Conservation (phyloP, 1,139 yeast genomes). For the Pichia sp. region DNA sequence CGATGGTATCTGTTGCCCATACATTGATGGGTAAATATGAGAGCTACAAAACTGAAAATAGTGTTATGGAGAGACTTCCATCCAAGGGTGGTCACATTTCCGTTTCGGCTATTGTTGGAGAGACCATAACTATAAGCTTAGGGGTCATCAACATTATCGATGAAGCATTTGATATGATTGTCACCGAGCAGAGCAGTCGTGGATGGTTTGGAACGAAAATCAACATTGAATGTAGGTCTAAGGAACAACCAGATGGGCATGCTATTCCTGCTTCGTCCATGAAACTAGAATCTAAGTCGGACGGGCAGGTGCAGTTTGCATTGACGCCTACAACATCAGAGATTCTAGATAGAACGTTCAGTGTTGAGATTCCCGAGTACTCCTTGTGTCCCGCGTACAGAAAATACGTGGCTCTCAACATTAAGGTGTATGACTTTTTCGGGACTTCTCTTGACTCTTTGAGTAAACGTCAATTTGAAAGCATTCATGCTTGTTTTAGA, state of each 20-base stretch:
- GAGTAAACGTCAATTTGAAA: slow-evolving; percentile 16
- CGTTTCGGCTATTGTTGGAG: slow-evolving; percentile 13
- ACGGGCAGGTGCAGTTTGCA: slow-evolving; percentile 5
- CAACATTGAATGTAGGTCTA: slow-evolving; percentile 6
- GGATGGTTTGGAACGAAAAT: slow-evolving; percentile 15
- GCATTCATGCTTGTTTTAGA: slow-evolving; percentile 17
- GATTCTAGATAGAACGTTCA: slow-evolving; percentile 9
- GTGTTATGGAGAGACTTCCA: slow-evolving; percentile 5
- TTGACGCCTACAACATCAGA: slow-evolving; percentile 5
- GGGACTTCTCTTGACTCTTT: slow-evolving; percentile 15
- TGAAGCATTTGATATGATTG: slow-evolving; percentile 8
- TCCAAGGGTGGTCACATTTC: slow-evolving; percentile 3
- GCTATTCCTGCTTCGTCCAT: background rate
- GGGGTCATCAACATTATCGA: slow-evolving; percentile 9
- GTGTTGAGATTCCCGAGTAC: slow-evolving; percentile 10
- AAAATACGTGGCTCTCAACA: slow-evolving; percentile 11
- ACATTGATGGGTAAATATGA: background rate
- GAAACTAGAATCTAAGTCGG: slow-evolving; percentile 4
- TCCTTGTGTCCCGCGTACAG: slow-evolving; percentile 10
- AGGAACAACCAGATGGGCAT: background rate
- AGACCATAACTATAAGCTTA: slow-evolving; percentile 2
- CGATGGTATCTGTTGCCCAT: slow-evolving; percentile 1
- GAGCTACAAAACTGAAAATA: background rate
- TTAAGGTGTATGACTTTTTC: slow-evolving; percentile 15
- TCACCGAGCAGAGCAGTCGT: slow-evolving; percentile 9